Evolutionary conservation across 1,284 basidiomycete species (phyloP), one percentile per base, ranked within the genome.

Genomic region (Dichomitus squalens): DNA sequence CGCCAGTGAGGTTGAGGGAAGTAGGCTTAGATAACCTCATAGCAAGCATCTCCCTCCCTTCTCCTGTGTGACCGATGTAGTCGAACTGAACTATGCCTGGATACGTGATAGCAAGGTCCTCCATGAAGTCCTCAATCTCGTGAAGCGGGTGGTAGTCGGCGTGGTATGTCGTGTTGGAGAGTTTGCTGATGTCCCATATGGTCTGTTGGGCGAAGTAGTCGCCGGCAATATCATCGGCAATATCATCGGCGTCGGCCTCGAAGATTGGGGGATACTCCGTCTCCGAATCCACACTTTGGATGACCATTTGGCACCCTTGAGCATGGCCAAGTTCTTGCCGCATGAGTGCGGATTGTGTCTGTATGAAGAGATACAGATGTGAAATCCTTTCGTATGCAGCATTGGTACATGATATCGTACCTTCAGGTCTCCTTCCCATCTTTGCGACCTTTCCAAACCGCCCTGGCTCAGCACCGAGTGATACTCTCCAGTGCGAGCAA

Each of bases 31-130:
- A 76, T 18, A 87, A 76, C 38, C 75, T 76, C 51, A 86, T 59
- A 1, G 76, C 83, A 44, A 75, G 60, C 76, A 86, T 82, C 67
- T 85, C 84, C 51, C 84, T 71, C 3, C 80, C 83, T 64, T 83
- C 74, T 4, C 76, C 79, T 47, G 75, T 82, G 58, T 82, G 80
- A 0, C 85, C 86, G 4, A 88, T 66, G 16, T 72, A 71, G 4
- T 75, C 65, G 16, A 85, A 54, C 9, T 66, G 61, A 23, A 80
- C 75, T 7, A 71, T 65, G 23, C 79, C 71, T 0, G 85, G 82
- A 56, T 79, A 70, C 18, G 75, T 55, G 2, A 57, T 65, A 0
- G 73, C 75, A 11, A 87, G 61, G n/a, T 80, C 73, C 41, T 70
- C 58, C n/a, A 85, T 69, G 68, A 87, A 87, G 2, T 62, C 61